Evolutionary conservation across 2,329 filamentous ascomycete species (phyloP).

Genomic region (Colletotrichum horii): DNA sequence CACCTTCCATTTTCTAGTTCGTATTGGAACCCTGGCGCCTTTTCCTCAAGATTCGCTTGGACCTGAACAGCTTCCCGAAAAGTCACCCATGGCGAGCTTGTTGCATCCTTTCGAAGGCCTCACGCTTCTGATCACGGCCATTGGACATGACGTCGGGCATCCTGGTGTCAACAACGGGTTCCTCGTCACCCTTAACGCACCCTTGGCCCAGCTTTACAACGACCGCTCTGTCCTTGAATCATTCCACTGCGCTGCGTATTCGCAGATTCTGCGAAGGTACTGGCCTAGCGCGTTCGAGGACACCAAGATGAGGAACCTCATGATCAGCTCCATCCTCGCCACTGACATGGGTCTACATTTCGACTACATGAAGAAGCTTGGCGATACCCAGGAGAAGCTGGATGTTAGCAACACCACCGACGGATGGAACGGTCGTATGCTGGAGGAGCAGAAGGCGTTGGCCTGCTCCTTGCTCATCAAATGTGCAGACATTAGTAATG

Average conservation of each 20-base stretch:
- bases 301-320: constrained; percentile 79
- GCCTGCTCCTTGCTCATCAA: constrained; percentile 95
- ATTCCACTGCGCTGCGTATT: constrained; percentile 96
- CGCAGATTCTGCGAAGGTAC: constrained; percentile 89
- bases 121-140: constrained; percentile 90
- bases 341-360: constrained; percentile 98
- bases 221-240: constrained; percentile 96
- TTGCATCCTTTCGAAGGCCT: constrained; percentile 88
- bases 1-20: constrained; percentile 86
- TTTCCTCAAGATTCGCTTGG: constrained; percentile 52
- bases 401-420: constrained; percentile 69
- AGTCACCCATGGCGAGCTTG: constrained; percentile 73
- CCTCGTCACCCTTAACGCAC: constrained; percentile 87
- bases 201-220: constrained; percentile 93
- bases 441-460: constrained; percentile 79
- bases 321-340: constrained; percentile 97
- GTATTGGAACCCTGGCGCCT: constrained; percentile 75
- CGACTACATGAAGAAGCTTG: constrained; percentile 91
- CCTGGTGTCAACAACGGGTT: constrained; percentile 99
- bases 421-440: constrained; percentile 77
- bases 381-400: constrained; percentile 80
- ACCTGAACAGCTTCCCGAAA: constrained; percentile 36
- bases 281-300: constrained; percentile 87
- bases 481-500: constrained; percentile 98
- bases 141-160: constrained; percentile 96